Percentiles rank a stretch among this genome's conserved stretches.
These are phyloP conservation scores for Theobroma cacao DNA, from an alignment of 345 rosid species.

Conservation along the genomic window DNA sequence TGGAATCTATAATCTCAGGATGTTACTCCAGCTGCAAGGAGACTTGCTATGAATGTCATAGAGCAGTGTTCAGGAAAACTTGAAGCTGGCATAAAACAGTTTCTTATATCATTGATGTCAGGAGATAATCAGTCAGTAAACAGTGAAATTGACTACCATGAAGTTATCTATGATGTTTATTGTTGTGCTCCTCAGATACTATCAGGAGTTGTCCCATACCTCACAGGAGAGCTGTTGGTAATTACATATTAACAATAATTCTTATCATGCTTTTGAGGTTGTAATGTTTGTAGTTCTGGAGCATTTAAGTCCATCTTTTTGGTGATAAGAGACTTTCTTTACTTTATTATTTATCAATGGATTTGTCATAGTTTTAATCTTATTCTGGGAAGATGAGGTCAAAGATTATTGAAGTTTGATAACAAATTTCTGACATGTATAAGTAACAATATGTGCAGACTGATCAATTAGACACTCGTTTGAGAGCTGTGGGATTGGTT, in stretches of 20 bases:
- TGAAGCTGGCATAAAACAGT: constrained; percentile 84
- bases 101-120: constrained; percentile 84
- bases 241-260: constrained; percentile 1
- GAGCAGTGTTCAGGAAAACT: constrained; percentile 80
- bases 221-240: constrained; percentile 98
- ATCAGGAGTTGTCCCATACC: constrained; percentile 81
- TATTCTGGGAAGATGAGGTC: neutral
- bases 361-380: neutral
- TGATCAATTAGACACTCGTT: constrained; percentile 82
- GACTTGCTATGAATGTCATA: constrained; percentile 87
- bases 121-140: constrained; percentile 59
- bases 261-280: neutral
- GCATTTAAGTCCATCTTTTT: neutral
- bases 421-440: constrained; percentile 22
- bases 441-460: constrained; percentile 51
- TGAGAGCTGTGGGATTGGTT: constrained; percentile 79
- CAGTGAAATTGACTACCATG: constrained; percentile 77
- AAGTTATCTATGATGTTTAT: constrained; percentile 81
- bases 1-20: constrained; percentile 48
- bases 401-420: neutral
- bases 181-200: constrained; percentile 83
- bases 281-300: neutral
- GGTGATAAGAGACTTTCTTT: neutral
- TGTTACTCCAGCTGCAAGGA: constrained; percentile 62
- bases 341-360: neutral